Percentiles rank a stretch among this genome's conserved stretches.
Evolutionary conservation across 2,329 filamentous ascomycete species (phyloP).

Genomic region (Corinectria fuckeliana): DNA sequence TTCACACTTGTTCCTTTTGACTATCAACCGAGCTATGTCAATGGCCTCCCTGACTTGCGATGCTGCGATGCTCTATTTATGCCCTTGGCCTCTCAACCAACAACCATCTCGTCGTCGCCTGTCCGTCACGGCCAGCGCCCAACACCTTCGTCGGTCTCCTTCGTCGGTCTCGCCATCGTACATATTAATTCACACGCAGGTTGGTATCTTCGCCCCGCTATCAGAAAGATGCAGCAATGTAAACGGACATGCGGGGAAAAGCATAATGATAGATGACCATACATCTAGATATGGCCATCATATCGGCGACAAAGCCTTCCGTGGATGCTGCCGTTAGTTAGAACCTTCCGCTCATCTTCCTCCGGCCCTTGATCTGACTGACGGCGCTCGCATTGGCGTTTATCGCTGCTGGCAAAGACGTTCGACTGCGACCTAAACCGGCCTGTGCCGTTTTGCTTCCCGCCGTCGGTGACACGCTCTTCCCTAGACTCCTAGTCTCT

Average conservation of each 20-base stretch:
- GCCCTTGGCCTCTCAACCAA: slow-evolving; percentile 16
- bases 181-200: slow-evolving; percentile 15
- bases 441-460: slow-evolving; percentile 3
- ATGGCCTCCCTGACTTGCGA: neutral
- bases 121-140: slow-evolving; percentile 18
- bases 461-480: slow-evolving; percentile 25
- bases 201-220: slow-evolving; percentile 12
- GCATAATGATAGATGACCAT: neutral
- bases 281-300: neutral
- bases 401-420: slow-evolving; percentile 27
- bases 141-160: too few species aligned
- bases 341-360: slow-evolving; percentile 29
- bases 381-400: slow-evolving; percentile 30
- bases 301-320: too few species aligned
- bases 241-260: slow-evolving; percentile 3
- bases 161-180: slow-evolving; percentile 20
- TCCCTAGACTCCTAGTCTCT: slow-evolving; percentile 29
- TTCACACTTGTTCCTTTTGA: neutral
- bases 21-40: neutral
- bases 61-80: too few species aligned
- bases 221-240: neutral
- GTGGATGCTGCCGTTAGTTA: slow-evolving; percentile 19
- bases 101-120: slow-evolving; percentile 18
- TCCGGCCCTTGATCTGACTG: slow-evolving; percentile 34
- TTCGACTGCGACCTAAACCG: slow-evolving; percentile 14